A percentile compares a stretch with the other conserved stretches of the same genome.
These are phyloP conservation scores for Trametes coccinea DNA, from an alignment of 768 basidiomycete species.

Conservation along the genomic window DNA sequence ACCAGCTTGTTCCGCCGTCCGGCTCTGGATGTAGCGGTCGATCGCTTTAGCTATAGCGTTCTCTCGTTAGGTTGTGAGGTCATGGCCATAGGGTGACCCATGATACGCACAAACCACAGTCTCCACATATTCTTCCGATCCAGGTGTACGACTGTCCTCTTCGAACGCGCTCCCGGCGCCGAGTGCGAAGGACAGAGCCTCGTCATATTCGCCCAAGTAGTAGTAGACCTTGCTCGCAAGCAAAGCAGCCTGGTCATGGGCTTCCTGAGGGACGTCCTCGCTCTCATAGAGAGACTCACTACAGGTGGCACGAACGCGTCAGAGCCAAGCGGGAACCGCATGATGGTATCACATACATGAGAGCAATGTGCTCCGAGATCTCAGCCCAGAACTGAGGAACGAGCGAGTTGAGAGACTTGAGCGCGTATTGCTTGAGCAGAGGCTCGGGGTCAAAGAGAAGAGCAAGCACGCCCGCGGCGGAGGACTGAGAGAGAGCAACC, in stretches of 20 bases:
- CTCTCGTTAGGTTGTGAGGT: not conserved
- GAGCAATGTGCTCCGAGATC: constrained; percentile 90
- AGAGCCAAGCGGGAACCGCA: not conserved
- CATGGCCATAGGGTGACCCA: not conserved
- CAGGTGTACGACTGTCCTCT: constrained; percentile 59
- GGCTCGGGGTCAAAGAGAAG: constrained; percentile 88
- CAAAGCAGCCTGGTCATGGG: constrained; percentile 83
- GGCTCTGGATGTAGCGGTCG: constrained; percentile 83
- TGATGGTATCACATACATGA: constrained; percentile 63
- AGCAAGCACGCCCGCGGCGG: constrained; percentile 87
- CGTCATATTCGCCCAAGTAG: constrained; percentile 93
- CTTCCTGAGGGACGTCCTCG: constrained; percentile 67
- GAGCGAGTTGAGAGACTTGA: constrained; percentile 76
- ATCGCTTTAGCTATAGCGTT: constrained; percentile 82
- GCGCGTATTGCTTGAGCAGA: constrained; percentile 88
- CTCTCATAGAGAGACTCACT: constrained; percentile 93
- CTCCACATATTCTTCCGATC: constrained; percentile 86
- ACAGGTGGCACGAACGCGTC: constrained; percentile 10
- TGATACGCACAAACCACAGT: constrained; percentile 84
- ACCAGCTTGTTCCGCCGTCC: constrained; percentile 54
- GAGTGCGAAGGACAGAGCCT: constrained; percentile 93
- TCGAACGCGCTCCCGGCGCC: constrained; percentile 88
- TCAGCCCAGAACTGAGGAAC: constrained; percentile 98
- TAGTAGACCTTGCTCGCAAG: constrained; percentile 99
- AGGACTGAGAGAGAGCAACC: constrained; percentile 76